Percentiles rank a stretch among this genome's conserved stretches.
Evolutionary conservation across 2,329 filamentous ascomycete species (phyloP).

Genomic region (Stagonosporopsis chrysanthemi): DNA sequence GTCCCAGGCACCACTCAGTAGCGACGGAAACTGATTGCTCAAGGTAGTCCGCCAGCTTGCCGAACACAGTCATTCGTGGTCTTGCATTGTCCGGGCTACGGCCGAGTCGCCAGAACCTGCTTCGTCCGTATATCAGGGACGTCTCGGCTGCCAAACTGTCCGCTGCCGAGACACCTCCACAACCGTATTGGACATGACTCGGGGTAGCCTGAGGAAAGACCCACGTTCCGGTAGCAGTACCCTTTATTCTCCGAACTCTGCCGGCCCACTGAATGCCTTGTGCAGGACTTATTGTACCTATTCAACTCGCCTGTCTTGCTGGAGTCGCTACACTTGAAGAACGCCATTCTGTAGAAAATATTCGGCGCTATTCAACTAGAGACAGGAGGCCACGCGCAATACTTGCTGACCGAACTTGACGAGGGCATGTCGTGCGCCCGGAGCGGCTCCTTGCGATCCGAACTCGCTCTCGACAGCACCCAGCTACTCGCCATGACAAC

Average conservation of each 20-base stretch:
- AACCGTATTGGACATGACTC: not conserved
- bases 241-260: not conserved
- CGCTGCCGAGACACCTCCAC: conserved; percentile 2
- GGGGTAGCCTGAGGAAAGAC: not conserved
- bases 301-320: not conserved
- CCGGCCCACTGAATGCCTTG: not conserved
- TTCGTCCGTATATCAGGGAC: not conserved
- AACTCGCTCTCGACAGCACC: not conserved
- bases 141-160: not conserved
- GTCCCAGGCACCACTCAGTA: conserved; percentile 1
- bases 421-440: no score
- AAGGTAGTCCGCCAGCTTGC: not conserved
- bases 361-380: no score
- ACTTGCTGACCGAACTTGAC: no score
- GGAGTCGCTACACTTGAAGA: no score
- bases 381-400: no score
- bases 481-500: not conserved
- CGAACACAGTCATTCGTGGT: not conserved
- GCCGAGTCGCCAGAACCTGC: not conserved
- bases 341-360: no score
- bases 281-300: not conserved
- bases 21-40: not conserved
- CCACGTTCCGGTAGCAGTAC: not conserved
- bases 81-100: not conserved
- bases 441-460: no score